phyloP scores from a whole-genome alignment of 139 green algal species.

The Chlamydomonas asymmetrica region DNA sequence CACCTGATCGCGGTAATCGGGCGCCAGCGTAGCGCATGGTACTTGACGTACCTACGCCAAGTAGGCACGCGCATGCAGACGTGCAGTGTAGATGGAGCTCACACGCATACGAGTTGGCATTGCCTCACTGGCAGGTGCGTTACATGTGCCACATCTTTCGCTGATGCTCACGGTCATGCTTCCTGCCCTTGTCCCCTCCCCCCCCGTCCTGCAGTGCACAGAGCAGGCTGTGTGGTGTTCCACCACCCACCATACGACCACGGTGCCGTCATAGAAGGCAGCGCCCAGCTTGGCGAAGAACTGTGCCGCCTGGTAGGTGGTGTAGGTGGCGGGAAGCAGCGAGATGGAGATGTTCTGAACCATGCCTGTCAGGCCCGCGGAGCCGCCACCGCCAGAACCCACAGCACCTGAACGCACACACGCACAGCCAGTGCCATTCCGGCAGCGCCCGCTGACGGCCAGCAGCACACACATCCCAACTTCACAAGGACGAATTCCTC shows the following conservation, averaged over 20 bases:
- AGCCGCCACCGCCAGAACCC: constrained; percentile 1
- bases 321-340: neutral
- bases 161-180: no score
- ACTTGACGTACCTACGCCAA: constrained; percentile 5
- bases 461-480: no score
- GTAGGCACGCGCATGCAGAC: no score
- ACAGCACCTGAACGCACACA: neutral
- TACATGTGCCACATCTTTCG: no score
- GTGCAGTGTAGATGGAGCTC: no score
- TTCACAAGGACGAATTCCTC: no score
- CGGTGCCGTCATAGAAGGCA: constrained; percentile 10
- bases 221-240: no score
- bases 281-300: constrained; percentile 17
- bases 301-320: neutral
- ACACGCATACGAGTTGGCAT: no score
- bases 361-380: constrained; percentile 4
- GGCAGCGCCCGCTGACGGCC: no score
- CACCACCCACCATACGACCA: constrained; percentile 1
- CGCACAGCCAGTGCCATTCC: neutral
- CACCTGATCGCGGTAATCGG: constrained; percentile 2
- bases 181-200: no score
- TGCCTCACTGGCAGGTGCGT: no score
- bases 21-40: neutral
- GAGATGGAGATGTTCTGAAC: constrained; percentile 17
- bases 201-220: no score